Percentiles rank a stretch among this genome's conserved stretches.
These are phyloP conservation scores for Epichloe brachyelytri DNA, from an alignment of 2,329 filamentous ascomycete genomes.

Conservation along the genomic window DNA sequence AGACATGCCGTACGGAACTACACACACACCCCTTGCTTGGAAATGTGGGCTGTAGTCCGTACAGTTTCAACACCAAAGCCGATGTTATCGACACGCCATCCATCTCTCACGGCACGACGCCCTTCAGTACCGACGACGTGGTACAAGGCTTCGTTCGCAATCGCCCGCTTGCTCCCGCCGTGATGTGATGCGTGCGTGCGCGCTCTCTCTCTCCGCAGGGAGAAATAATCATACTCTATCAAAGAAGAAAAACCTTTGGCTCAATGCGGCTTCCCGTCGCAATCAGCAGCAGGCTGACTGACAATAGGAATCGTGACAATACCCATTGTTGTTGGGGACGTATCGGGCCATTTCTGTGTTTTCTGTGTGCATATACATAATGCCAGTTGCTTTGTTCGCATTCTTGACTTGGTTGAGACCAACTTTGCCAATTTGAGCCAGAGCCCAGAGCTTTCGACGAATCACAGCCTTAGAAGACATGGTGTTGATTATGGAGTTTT, in stretches of 20 bases:
- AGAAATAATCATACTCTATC: neutral
- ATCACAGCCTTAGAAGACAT: too few species aligned
- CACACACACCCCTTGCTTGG: neutral
- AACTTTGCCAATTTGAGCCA: too few species aligned
- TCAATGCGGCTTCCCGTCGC: neutral
- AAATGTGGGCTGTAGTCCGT: neutral
- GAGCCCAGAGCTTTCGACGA: too few species aligned
- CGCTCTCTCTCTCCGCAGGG: neutral
- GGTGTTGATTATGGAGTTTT: too few species aligned
- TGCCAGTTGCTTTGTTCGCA: too few species aligned
- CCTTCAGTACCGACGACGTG: conserved; percentile 1
- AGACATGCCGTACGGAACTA: neutral
- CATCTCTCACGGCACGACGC: neutral
- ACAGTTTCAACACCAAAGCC: neutral
- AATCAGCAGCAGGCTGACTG: neutral
- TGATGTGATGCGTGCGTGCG: neutral
- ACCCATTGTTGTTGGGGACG: neutral
- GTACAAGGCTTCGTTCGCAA: conserved; percentile 1
- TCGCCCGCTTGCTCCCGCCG: neutral
- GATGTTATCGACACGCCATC: neutral
- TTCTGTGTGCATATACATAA: too few species aligned
- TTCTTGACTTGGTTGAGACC: too few species aligned
- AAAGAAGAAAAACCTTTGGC: neutral
- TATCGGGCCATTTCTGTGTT: too few species aligned
- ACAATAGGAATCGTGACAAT: neutral